Conservation (phyloP, 371 early-diverging fungal species). For the Parasitella parasitica region DNA sequence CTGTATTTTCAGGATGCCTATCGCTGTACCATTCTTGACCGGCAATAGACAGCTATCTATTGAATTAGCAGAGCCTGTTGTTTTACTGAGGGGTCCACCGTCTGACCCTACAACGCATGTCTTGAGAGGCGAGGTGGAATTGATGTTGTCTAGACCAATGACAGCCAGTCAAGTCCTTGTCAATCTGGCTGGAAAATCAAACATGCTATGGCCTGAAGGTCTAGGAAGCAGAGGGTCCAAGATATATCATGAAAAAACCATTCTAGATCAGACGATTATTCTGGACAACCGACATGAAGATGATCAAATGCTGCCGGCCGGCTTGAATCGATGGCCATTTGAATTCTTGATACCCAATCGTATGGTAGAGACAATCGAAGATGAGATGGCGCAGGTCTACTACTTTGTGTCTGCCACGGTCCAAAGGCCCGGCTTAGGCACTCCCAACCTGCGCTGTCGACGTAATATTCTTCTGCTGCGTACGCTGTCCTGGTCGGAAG, state of each 20-base stretch:
- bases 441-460: conserved; percentile 20
- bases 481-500: conserved; percentile 34
- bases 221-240: conserved; percentile 21
- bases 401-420: conserved; percentile 40
- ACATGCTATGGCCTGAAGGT: conserved; percentile 40
- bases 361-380: conserved; percentile 46
- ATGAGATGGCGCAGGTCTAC: conserved; percentile 42
- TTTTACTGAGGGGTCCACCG: conserved; percentile 29
- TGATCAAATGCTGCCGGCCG: conserved; percentile 23
- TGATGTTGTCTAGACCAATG: conserved; percentile 26
- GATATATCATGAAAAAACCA: conserved; percentile 28
- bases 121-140: conserved; percentile 31
- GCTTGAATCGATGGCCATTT: conserved; percentile 45
- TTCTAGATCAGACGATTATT: conserved; percentile 28
- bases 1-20: conserved; percentile 25
- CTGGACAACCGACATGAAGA: conserved; percentile 14
- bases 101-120: conserved; percentile 33
- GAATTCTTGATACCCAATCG: conserved; percentile 45
- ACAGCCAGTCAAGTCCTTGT: conserved; percentile 17
- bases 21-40: conserved; percentile 28
- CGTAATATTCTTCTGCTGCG: conserved; percentile 42
- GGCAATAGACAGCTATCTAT: conserved; percentile 30
- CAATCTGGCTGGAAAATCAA: conserved; percentile 29
- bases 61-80: conserved; percentile 36
- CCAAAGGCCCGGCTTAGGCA: conserved; percentile 31